Base-by-base conservation (phyloP, 2,329 filamentous ascomycete genomes). In the Epichloe aotearoae region DNA sequence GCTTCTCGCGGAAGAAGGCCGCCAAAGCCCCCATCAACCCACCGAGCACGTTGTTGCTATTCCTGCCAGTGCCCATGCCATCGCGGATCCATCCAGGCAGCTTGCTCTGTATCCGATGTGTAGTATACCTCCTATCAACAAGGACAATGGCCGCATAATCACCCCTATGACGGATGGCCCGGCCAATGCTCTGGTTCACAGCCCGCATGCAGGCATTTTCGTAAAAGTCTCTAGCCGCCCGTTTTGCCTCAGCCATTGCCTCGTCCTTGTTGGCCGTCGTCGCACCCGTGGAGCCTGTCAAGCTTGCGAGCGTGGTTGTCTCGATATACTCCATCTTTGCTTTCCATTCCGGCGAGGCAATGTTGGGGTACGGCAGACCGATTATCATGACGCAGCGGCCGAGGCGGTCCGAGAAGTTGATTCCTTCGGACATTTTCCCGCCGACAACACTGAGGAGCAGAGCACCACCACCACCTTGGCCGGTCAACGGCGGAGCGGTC, bases 131-230 rank as follows among this genome's bases (percentile, higher is more conserved):
- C 55, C 77, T 74, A 66, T 98, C 93, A 36, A 93, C 72, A 62
- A 98, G 76, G 51, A 96, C 69, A 55, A 98, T 96, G 15, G 86
- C 83, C 4, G 93, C 93, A 67, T 95, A 97, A 67, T 98, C 93
- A 23, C 79, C 80, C 50, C 77, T 78, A 64, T 98, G 93, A 45
- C 93, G 75, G 59, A 98, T 96, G 1, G 89, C 93, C 52, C 93
- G 75, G 1, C 93, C 93, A 58, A 98, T 90, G 62, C 88, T 93
- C 71, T 98, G 93, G 65, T 98, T 98, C 4, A 98, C 93, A 4
- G 90, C 88, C 39, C 93, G 77, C 90, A 98, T 96, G 65, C 90
- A 96, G 0, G 88, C 81, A 63, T 97, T 97, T 64, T 96, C 89
- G 62, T 94, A 95, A 62, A 88, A 95, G 54, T 91, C 86, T 49